Percentiles rank a stretch among this genome's conserved stretches.
phyloP scores from a whole-genome alignment of 495 filamentous ascomycete species.

The Pyrenula aspistea region DNA sequence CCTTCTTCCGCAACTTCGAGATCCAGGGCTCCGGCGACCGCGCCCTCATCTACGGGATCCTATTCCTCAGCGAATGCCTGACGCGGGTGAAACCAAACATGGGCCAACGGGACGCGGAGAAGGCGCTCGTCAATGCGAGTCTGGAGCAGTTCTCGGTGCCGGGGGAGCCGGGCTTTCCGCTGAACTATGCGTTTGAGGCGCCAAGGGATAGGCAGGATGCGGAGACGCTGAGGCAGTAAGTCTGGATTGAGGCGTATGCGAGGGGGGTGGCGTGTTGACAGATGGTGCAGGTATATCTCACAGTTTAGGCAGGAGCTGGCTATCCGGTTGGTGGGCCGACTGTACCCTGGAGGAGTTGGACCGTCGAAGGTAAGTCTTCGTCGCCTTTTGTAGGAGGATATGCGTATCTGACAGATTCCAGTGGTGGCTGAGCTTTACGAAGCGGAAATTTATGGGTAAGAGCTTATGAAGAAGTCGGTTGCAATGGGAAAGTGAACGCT shows the following conservation, averaged over 20 bases:
- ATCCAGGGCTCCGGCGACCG: slow-evolving; percentile 95
- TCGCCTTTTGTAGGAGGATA: background rate
- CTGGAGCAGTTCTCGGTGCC: slow-evolving; percentile 91
- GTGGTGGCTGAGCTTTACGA: slow-evolving; percentile 98
- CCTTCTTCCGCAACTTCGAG: slow-evolving; percentile 98
- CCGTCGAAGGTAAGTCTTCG: slow-evolving; percentile 66
- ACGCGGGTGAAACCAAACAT: slow-evolving; percentile 67
- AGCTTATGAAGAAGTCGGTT: slow-evolving; percentile 41
- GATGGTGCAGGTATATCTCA: slow-evolving; percentile 48
- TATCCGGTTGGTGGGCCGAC: slow-evolving; percentile 31
- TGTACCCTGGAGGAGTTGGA: slow-evolving; percentile 39
- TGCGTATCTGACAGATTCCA: slow-evolving; percentile 14
- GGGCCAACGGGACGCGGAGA: slow-evolving; percentile 45
- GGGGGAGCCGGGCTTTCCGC: slow-evolving; percentile 83
- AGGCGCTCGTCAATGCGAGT: slow-evolving; percentile 56
- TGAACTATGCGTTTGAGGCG: slow-evolving; percentile 78
- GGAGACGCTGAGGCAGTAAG: slow-evolving; percentile 66
- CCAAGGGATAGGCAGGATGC: slow-evolving; percentile 79
- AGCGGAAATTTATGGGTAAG: slow-evolving; percentile 99
- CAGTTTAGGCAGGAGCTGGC: slow-evolving; percentile 90
- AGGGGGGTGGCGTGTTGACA: slow-evolving; percentile 6
- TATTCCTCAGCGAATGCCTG: slow-evolving; percentile 84
- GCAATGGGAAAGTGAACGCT: too few species aligned
- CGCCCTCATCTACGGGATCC: slow-evolving; percentile 89
- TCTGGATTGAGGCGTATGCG: background rate